Base-by-base conservation (phyloP, 2,329 filamentous ascomycete genomes). In the Penicillium rolfsii region DNA sequence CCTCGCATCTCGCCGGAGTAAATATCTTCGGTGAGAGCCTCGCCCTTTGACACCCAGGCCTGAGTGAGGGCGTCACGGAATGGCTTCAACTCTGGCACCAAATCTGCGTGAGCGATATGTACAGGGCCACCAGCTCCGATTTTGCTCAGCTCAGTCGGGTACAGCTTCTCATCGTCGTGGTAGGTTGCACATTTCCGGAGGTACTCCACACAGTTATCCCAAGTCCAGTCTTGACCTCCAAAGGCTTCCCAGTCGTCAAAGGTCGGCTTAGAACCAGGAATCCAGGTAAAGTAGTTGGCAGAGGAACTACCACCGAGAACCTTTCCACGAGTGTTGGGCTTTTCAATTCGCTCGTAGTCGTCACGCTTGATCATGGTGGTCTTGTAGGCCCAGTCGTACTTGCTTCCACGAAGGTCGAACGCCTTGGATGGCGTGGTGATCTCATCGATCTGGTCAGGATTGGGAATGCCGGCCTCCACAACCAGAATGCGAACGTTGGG, bases 251-350 rank as follows among this genome's bases (percentile, higher is more conserved):
- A 83, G 58, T 78, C 73, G 63, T 83, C 83, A 66, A 85, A 88
- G 0, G 85, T 88, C 2, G 79, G 78, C 57, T 82, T 81, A 58
- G 80, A 83, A 1, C 86, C 86, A 1, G 82, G 84, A 5, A 87
- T 79, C 86, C 86, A 89, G 14, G 85, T 87, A 72, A 84, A 87
- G 71, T 88, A 89, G 74, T 89, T 89, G 52, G 86, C 71, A 41
- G 78, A 83, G 0, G 81, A 83, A 61, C 82, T 85, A 16, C 86
- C 86, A 38, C 86, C 86, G 0, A 88, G 82, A 2, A 79, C 79
- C 73, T 85, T 86, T 9, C 86, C 83, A 43, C 85, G 81, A 9
- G 85, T 87, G 69, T 88, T 87, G 49, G 85, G 85, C 76, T 87
- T 87, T 70, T 88, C 85, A 40, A 87, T 77, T 11, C 86, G 83